phyloP scores from a whole-genome alignment of 805 yeast genomes.

The Wickerhamiella brachini region DNA sequence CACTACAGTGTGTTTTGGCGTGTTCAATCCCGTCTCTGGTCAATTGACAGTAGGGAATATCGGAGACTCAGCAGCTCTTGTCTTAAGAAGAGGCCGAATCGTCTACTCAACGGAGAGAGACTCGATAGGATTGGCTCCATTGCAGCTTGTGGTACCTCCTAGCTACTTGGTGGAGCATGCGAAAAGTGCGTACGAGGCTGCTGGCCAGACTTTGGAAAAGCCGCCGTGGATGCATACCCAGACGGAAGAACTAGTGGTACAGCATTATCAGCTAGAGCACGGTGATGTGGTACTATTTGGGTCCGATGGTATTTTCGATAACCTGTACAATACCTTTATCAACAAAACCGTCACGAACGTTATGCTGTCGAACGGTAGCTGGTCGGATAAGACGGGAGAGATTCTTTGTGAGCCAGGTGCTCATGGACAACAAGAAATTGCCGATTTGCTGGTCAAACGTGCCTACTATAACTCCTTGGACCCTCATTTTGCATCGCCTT shows the following conservation, averaged over 20 bases:
- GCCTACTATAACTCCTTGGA: conserved; percentile 63
- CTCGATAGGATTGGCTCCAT: conserved; percentile 45
- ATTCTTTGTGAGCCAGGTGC: conserved; percentile 13
- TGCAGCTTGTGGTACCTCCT: conserved; percentile 79
- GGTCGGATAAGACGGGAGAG: conserved; percentile 21
- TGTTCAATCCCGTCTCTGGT: conserved; percentile 37
- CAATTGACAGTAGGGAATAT: conserved; percentile 55
- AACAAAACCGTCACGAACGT: conserved; percentile 51
- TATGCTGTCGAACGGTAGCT: conserved; percentile 24
- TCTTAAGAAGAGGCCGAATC: conserved; percentile 53
- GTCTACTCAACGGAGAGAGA: conserved; percentile 21
- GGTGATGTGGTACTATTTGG: conserved; percentile 75
- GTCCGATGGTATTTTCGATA: conserved; percentile 90
- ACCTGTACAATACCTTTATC: conserved; percentile 59
- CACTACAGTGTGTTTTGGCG: conserved; percentile 82
- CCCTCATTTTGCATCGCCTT: conserved; percentile 65
- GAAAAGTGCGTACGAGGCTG: not conserved
- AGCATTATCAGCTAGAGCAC: conserved; percentile 47
- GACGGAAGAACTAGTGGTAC: conserved; percentile 56
- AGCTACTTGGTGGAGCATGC: conserved; percentile 23
- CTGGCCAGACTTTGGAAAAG: not conserved
- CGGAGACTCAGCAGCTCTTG: conserved; percentile 93
- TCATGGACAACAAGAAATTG: conserved; percentile 31
- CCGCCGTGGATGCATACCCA: conserved; percentile 40
- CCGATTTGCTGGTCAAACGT: conserved; percentile 45